Percentiles rank a stretch among this genome's conserved stretches.
These are phyloP conservation scores for Penicillium simplicissimum DNA, from an alignment of 495 filamentous ascomycete species.

Conservation along the genomic window DNA sequence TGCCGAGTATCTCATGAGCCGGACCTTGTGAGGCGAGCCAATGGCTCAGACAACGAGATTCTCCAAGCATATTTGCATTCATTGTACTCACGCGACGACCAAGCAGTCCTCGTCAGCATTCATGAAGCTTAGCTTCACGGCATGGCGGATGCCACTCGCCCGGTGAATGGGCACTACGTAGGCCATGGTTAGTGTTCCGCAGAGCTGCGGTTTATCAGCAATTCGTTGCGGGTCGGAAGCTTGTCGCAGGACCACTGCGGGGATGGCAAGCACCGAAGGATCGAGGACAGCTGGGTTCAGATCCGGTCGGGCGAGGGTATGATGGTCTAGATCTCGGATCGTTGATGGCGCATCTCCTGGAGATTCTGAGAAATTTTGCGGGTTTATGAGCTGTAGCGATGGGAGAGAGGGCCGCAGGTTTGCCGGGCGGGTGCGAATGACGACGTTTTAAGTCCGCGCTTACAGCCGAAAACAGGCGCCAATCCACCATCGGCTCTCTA, in stretches of 20 bases:
- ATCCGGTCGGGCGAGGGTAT: not conserved
- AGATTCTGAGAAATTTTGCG: not conserved
- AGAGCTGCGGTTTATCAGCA: slow-evolving; percentile 8
- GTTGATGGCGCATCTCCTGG: slow-evolving; percentile 18
- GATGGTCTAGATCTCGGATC: not conserved
- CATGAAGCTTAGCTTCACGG: slow-evolving; percentile 76
- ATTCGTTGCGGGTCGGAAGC: slow-evolving; percentile 15
- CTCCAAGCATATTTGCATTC: not conserved
- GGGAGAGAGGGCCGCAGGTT: slow-evolving; percentile 13
- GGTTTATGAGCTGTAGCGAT: slow-evolving; percentile 12
- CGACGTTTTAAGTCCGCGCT: slow-evolving; percentile 29
- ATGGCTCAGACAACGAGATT: not conserved
- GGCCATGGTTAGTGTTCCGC: slow-evolving; percentile 61
- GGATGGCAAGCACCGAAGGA: not conserved
- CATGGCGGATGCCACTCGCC: slow-evolving; percentile 86
- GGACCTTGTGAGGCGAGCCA: not conserved
- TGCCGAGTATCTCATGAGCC: not conserved
- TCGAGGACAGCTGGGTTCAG: not conserved
- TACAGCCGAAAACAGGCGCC: slow-evolving; percentile 28
- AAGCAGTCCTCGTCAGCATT: slow-evolving; percentile 73
- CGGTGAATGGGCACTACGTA: slow-evolving; percentile 93
- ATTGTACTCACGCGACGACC: slow-evolving; percentile 73
- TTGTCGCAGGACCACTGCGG: slow-evolving; percentile 18
- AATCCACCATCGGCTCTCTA: not conserved
- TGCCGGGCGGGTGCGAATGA: slow-evolving; percentile 25